These are phyloP conservation scores for Rhipidocladum racemiflorum DNA, from an alignment of 176 grass and related monocot genomes.

Conservation along the genomic window DNA sequence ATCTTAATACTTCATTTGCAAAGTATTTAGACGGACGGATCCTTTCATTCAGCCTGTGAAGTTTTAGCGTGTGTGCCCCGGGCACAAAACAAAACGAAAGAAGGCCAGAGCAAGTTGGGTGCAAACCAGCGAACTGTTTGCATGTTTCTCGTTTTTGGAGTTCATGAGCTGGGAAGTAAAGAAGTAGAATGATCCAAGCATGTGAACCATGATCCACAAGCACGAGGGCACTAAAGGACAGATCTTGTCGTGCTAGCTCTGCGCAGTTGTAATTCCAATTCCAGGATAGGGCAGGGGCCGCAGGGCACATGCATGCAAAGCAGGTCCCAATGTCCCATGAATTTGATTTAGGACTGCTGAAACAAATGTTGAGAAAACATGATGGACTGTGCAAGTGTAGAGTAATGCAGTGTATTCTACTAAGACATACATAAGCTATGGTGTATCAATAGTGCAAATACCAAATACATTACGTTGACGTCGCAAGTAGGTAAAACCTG, in stretches of 20 bases:
- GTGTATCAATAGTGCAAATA: not conserved
- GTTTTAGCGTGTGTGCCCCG: conserved; percentile 33
- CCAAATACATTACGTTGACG: not conserved
- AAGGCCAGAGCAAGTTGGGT: conserved; percentile 12
- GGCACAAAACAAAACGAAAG: conserved; percentile 27
- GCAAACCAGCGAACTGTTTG: conserved; percentile 13
- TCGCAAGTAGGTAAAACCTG: not conserved
- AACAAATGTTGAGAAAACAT: conserved; percentile 5
- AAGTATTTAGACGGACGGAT: too few relatives aligned
- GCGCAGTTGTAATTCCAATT: conserved; percentile 11
- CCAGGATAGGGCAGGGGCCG: not conserved
- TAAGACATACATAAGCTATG: not conserved
- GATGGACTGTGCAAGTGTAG: not conserved
- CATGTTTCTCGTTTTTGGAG: conserved; percentile 2
- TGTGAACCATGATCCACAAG: conserved; percentile 39
- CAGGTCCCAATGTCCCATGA: not conserved
- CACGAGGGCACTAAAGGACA: conserved; percentile 33
- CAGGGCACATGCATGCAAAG: conserved; percentile 12
- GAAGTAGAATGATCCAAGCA: conserved; percentile 40
- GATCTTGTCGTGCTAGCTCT: conserved; percentile 31
- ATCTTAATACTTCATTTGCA: too few relatives aligned
- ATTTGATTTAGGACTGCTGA: conserved; percentile 2
- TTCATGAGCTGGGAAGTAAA: conserved; percentile 18
- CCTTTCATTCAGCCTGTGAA: conserved; percentile 19
- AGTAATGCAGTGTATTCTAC: not conserved